Evolutionary conservation across 306 rosid genomes (phyloP), one percentile per base, ranked within the genome.

Genomic region (Quillaja saponaria): DNA sequence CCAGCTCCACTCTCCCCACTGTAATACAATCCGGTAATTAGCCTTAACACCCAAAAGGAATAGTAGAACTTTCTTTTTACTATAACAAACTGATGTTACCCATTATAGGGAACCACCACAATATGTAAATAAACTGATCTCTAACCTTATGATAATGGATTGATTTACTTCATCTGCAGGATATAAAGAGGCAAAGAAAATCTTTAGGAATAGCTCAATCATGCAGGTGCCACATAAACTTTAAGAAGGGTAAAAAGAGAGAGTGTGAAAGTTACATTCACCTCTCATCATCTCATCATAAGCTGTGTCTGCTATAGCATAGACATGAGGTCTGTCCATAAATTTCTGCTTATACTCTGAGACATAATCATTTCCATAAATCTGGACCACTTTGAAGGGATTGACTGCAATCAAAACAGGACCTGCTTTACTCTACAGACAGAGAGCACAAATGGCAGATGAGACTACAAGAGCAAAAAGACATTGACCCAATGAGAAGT

Each of bases 1-100:
- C 99, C 99, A 33, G 99, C 61, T 75, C 99, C 99, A 75, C 96
- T 94, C 82, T 94, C 99, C 14, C 99, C 99, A 63, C 99, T 94
- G 78, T 21, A 73, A 59, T 52, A 61, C 58, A 64, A 71, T 54
- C 19, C 12, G 57, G 35, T 41, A 25, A 49, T n/a, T 40, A 67
- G 47, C 64, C 39, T 42, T 46, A 56, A 34, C 65, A 61, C 50
- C 16, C 21, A 66, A 18, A 62, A 47, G 6, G 31, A 18, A 54
- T 13, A 14, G 50, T 52, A 38, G 38, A 39, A 64, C 52, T 58
- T 35, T 42, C 28, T 34, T 25, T 25, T 25, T 1, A 39, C 2
- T 39, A 39, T 39, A 39, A 7, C 31, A 25, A 39, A 39, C 13
- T 39, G 44, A 39, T 8, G 13, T 39, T 39, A 39, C 13, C 12